Percentiles rank a stretch among this genome's conserved stretches.
Conservation (phyloP, 805 yeast genomes). For the Yamadazyma takamatsuzukensis region DNA sequence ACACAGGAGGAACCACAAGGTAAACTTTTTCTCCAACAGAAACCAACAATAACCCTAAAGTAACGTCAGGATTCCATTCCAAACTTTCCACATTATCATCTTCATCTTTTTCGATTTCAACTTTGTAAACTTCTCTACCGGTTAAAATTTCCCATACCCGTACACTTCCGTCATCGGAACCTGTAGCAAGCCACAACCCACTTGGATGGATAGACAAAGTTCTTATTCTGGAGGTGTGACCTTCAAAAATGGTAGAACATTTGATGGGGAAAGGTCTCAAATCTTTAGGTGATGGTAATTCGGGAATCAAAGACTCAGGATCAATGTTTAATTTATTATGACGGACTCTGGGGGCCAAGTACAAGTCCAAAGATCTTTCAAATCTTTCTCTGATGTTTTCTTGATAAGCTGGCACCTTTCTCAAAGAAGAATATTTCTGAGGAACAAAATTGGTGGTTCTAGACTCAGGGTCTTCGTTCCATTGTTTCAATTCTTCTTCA, state of each 20-base stretch:
- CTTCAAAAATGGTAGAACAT: constrained; percentile 77
- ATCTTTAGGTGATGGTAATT: constrained; percentile 94
- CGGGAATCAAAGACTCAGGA: constrained; percentile 94
- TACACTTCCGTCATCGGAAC: constrained; percentile 94
- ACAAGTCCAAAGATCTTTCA: constrained; percentile 90
- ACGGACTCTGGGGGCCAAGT: constrained; percentile 94
- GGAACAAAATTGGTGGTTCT: constrained; percentile 80
- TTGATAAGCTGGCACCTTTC: constrained; percentile 91
- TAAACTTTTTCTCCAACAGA: constrained; percentile 78
- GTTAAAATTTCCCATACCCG: constrained; percentile 96
- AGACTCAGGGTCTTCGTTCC: constrained; percentile 75
- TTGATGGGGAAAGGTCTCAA: constrained; percentile 94
- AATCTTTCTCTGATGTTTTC: constrained; percentile 85
- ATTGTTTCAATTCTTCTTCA: constrained; percentile 69
- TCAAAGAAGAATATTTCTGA: constrained; percentile 71
- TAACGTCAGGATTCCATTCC: constrained; percentile 84
- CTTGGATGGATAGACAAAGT: constrained; percentile 79
- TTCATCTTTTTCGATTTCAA: constrained; percentile 30
- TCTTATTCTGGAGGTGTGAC: constrained; percentile 82
- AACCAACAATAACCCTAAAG: constrained; percentile 76
- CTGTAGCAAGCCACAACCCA: constrained; percentile 96
- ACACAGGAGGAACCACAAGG: constrained; percentile 84
- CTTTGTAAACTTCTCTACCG: constrained; percentile 85
- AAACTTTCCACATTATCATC: constrained; percentile 79
- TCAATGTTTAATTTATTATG: constrained; percentile 88